Percentiles rank a stretch among this genome's conserved stretches.
phyloP scores from a whole-genome alignment of 805 yeast genomes.

The Wickerhamomyces bovis region DNA sequence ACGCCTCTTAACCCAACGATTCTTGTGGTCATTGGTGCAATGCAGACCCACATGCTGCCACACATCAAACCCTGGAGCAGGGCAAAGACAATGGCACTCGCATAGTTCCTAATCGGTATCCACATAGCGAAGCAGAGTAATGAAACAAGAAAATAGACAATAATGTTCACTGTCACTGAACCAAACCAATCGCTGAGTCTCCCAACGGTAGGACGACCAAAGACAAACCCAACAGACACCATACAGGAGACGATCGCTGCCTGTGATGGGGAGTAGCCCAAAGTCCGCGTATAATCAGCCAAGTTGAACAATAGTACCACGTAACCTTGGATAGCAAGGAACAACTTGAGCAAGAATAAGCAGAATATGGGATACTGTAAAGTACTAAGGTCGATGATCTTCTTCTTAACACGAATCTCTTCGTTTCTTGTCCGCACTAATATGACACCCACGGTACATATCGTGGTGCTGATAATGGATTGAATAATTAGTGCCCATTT shows the following conservation, averaged over 20 bases:
- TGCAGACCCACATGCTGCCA: constrained; percentile 56
- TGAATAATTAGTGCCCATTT: constrained; percentile 32
- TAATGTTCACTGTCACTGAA: constrained; percentile 39
- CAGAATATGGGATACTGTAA: constrained; percentile 36
- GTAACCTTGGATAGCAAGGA: constrained; percentile 52
- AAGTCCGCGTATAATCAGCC: constrained; percentile 51
- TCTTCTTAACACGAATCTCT: constrained; percentile 29
- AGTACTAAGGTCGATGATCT: constrained; percentile 35
- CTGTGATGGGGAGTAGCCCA: constrained; percentile 49
- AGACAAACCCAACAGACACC: constrained; percentile 49
- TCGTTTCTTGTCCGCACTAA: constrained; percentile 34
- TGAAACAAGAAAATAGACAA: constrained; percentile 33
- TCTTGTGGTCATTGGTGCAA: constrained; percentile 44
- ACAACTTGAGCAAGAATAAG: constrained; percentile 34
- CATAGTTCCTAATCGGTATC: constrained; percentile 51
- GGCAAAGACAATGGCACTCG: constrained; percentile 48
- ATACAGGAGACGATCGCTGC: constrained; percentile 56
- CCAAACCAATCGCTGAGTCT: constrained; percentile 45
- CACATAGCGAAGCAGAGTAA: constrained; percentile 43
- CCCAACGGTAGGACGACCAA: constrained; percentile 54
- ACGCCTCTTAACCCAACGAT: constrained; percentile 48
- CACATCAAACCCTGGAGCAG: constrained; percentile 47
- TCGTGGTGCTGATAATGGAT: constrained; percentile 29
- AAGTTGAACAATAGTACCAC: constrained; percentile 53
- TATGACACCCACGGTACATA: constrained; percentile 28